Base-by-base conservation (phyloP, 768 basidiomycete genomes). In the Leccinum disarticulatum region DNA sequence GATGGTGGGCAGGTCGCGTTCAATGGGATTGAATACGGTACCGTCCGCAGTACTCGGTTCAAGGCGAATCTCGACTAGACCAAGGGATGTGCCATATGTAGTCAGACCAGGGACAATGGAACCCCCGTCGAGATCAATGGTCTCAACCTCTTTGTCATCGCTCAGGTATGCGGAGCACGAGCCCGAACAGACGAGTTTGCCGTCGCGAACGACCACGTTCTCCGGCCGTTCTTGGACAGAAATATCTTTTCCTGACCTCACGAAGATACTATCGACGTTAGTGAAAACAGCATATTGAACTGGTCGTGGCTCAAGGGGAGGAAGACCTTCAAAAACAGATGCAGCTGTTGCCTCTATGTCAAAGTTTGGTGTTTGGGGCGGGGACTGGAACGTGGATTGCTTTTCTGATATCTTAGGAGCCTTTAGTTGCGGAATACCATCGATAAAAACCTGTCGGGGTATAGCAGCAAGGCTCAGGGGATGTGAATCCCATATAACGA, bases 401-500 rank as follows among this genome's bases (percentile, higher is more conserved):
- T 76, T 71, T 4, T 68, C 70, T 1, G 72, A 69, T 59, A 79
- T 76, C 5, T 74, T 65, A 17, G 80, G 79, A n/a, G 76, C 71
- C 51, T 78, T 77, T 54, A 90, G 79, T 66, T 95, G 93, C 4
- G 84, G 69, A 58, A 93, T 85, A 2, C 93, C 93, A 70, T 97
- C 94, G 63, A 95, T 90, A 79, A 87, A 95, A 28, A 91, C 85
- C 58, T 87, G 85, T 13, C 77, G 69, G 0, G 91, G 92, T 0
- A 88, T 91, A 3, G 91, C 87, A 56, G 87, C 90, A 22, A 91
- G 75, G 30, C 80, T 79, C 30, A 93, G 78, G 1, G 92, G 92
- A 73, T 91, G 88, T 3, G 83, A 84, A 66, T 88, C 85, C 87
- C 87, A 88, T 38, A 92, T 71, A 7, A 91, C 88, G n/a, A 91